These are phyloP conservation scores for Vitis vinifera DNA, from an alignment of 164 flowering plant genomes.

Conservation along the genomic window ASM3070453v1 NC_081817.1:28348001-28348500, in stretches of 20 bases:
- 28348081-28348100: conserved; percentile 62
- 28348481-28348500: too few relatives aligned
- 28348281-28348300: conserved; percentile 52
- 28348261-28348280: conserved; percentile 52
- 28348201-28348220: conserved; percentile 60
- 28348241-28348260: conserved; percentile 57
- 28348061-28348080: conserved; percentile 56
- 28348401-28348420: too few relatives aligned
- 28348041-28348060: conserved; percentile 49
- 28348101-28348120: conserved; percentile 61
- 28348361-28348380: not conserved
- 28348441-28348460: too few relatives aligned
- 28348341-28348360: not conserved
- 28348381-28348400: too few relatives aligned
- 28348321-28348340: conserved; percentile 1
- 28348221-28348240: conserved; percentile 53
- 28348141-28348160: conserved; percentile 54
- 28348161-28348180: conserved; percentile 39
- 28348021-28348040: conserved; percentile 52
- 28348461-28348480: too few relatives aligned
- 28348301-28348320: conserved; percentile 49
- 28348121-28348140: conserved; percentile 64
- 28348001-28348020: conserved; percentile 16
- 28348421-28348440: too few relatives aligned
- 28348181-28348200: conserved; percentile 56